Percentiles rank a stretch among this genome's conserved stretches.
Conservation (phyloP, 2,329 filamentous ascomycete species). For the Sphaceloma murrayae region DNA sequence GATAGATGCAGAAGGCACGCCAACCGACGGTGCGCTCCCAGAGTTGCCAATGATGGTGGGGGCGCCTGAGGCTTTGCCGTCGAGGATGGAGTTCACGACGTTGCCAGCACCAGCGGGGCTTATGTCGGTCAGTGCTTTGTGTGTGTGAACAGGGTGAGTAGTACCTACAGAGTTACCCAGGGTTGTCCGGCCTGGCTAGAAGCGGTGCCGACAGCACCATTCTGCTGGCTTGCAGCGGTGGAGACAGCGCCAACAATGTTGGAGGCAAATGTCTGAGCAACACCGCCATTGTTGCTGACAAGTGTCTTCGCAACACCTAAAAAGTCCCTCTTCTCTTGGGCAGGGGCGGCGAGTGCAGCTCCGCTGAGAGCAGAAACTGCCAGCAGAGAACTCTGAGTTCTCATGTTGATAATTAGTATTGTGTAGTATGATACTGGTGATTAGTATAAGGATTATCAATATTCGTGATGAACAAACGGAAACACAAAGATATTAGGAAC, state of each 20-base stretch:
- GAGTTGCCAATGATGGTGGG: constrained; percentile 1
- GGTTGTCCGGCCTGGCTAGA: constrained; percentile 8
- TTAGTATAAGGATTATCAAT: neutral
- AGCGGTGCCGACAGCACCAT: constrained; percentile 1
- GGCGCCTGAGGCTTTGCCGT: neutral
- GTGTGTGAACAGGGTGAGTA: neutral
- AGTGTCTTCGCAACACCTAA: constrained; percentile 5
- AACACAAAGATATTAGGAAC: neutral
- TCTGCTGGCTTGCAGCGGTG: constrained; percentile 6
- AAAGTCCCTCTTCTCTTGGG: constrained; percentile 8
- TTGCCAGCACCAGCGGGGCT: constrained; percentile 3
- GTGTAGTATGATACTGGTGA: neutral
- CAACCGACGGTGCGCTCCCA: neutral
- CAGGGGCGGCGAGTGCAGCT: constrained; percentile 5
- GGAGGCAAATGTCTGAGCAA: neutral
- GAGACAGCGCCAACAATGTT: constrained; percentile 1
- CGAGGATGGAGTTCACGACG: constrained; percentile 1
- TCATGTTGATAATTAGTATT: constrained; percentile 7
- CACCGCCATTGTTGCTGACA: neutral
- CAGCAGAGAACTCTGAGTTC: constrained; percentile 8
- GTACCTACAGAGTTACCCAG: constrained; percentile 10
- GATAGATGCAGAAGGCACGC: neutral
- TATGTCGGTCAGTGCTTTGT: neutral
- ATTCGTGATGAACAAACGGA: neutral
- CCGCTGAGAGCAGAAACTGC: constrained; percentile 1